phyloP scores from a whole-genome alignment of 148 eudicot genomes.

The Fagopyrum tataricum region DNA sequence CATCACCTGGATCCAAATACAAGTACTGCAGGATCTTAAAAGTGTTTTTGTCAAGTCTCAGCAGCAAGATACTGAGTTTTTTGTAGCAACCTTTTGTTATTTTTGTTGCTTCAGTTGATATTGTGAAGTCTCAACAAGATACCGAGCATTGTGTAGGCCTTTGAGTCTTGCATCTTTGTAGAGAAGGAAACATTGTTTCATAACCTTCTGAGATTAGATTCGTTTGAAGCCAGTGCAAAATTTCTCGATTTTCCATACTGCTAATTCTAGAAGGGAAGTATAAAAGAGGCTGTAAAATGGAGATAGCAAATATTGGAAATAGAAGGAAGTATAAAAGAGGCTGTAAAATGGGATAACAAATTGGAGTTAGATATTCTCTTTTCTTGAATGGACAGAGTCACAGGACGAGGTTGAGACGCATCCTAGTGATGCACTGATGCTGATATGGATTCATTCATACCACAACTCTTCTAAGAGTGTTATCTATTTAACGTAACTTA shows the following conservation, averaged over 20 bases:
- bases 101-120: background rate
- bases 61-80: background rate
- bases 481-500: too few species aligned
- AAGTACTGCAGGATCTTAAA: background rate
- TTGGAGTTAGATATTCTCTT: too few species aligned
- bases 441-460: too few species aligned
- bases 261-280: too few species aligned
- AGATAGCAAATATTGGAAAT: too few species aligned
- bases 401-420: too few species aligned
- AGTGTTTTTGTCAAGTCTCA: background rate
- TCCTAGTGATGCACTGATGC: too few species aligned
- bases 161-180: constrained; percentile 4
- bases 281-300: too few species aligned
- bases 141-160: background rate
- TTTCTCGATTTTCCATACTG: background rate
- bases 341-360: too few species aligned
- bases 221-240: background rate
- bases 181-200: constrained; percentile 3
- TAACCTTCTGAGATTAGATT: constrained; percentile 8
- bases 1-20: constrained; percentile 10
- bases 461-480: too few species aligned
- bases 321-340: too few species aligned
- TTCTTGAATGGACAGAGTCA: too few species aligned
- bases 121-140: background rate
- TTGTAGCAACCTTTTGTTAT: background rate